These are phyloP conservation scores for Rutstroemia sp. DNA, from an alignment of 2,329 filamentous ascomycete genomes.

Conservation along the genomic window DNA sequence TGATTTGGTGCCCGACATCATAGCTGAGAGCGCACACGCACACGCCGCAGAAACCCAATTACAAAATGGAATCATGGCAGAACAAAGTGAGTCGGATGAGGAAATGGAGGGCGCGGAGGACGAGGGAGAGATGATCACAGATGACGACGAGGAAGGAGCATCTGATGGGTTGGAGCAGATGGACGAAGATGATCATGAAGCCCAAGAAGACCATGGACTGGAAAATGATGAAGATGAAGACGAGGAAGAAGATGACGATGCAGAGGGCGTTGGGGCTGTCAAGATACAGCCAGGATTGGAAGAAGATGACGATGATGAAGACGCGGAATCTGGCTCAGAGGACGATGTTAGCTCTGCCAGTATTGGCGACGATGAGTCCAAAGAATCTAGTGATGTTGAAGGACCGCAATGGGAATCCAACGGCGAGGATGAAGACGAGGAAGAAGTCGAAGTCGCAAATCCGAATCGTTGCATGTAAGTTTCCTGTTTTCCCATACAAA, in stretches of 20 bases:
- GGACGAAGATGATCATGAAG: constrained; percentile 36
- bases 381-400: constrained; percentile 50
- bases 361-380: constrained; percentile 38
- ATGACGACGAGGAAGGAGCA: constrained; percentile 29
- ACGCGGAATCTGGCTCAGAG: constrained; percentile 27
- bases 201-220: constrained; percentile 33
- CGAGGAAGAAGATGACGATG: constrained; percentile 34
- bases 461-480: constrained; percentile 60
- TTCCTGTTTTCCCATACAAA: not conserved
- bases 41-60: constrained; percentile 30
- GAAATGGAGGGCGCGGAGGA: constrained; percentile 22
- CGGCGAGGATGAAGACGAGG: constrained; percentile 41
- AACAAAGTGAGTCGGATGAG: constrained; percentile 16
- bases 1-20: constrained; percentile 20
- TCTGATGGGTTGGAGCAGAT: constrained; percentile 25
- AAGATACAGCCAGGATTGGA: constrained; percentile 28
- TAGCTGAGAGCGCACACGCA: constrained; percentile 25
- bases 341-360: constrained; percentile 24
- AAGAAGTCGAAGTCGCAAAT: constrained; percentile 44
- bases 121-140: constrained; percentile 22
- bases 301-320: constrained; percentile 33
- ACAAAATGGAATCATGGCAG: constrained; percentile 27
- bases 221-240: constrained; percentile 35
- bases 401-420: constrained; percentile 46
- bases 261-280: constrained; percentile 28